Evolutionary conservation across 805 yeast genomes (phyloP).

Genomic region (Kodamaea neixiangensis): DNA sequence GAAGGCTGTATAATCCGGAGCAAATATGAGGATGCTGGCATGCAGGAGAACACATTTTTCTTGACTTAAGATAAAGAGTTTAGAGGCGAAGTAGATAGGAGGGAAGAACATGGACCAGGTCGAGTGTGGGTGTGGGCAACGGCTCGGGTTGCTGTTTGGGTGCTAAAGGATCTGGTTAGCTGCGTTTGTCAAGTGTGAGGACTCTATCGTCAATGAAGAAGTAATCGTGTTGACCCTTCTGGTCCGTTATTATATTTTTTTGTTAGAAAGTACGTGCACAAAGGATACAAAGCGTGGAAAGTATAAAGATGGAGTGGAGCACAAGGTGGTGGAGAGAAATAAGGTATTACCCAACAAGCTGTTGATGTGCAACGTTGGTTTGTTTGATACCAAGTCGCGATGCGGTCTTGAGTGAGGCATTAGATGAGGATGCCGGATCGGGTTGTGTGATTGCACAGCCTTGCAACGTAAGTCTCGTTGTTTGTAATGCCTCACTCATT

Average conservation of each 20-base stretch:
- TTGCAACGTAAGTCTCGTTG: neutral
- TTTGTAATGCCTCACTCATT: neutral
- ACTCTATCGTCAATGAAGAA: neutral
- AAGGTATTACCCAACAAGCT: neutral
- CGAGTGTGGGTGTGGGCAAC: no score
- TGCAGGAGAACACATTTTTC: neutral
- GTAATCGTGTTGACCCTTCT: neutral
- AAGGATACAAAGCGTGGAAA: neutral
- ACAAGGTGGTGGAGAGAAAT: neutral
- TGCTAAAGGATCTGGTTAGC: no score
- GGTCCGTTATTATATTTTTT: neutral
- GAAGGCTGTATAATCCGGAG: conserved; percentile 5
- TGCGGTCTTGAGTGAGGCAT: neutral
- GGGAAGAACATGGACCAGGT: no score
- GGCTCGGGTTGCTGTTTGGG: no score
- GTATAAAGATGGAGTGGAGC: neutral
- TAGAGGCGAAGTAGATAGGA: neutral
- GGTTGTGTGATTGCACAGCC: neutral
- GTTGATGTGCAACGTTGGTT: no score
- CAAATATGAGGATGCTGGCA: neutral
- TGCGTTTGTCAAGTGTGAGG: no score
- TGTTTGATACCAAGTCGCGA: no score
- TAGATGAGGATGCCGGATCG: no score
- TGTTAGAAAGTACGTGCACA: neutral
- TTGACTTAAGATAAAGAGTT: neutral